Percentiles rank a stretch among this genome's conserved stretches.
phyloP scores from a whole-genome alignment of 495 filamentous ascomycete genomes.

The Diplogelasinospora grovesii region DNA sequence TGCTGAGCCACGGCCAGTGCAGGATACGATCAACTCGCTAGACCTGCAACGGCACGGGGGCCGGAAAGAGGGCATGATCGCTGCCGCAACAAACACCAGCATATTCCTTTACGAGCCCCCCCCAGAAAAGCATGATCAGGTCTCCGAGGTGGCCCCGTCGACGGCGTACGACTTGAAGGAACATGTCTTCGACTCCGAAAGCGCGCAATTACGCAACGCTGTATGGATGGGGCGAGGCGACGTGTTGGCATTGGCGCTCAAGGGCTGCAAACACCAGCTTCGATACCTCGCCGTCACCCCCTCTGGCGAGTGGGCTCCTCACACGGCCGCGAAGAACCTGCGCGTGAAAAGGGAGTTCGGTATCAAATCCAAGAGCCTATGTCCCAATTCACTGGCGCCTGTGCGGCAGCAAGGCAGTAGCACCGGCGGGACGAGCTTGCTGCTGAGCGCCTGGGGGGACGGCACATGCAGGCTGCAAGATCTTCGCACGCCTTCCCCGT shows the following conservation, averaged over 20 bases:
- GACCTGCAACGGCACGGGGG: constrained; percentile 19
- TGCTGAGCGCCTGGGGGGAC: constrained; percentile 44
- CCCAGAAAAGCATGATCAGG: constrained; percentile 7
- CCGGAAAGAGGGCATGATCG: constrained; percentile 12
- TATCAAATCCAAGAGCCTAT: constrained; percentile 16
- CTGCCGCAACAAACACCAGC: constrained; percentile 22
- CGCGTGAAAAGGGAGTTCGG: constrained; percentile 9
- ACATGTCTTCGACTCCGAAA: not conserved
- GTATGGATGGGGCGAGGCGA: constrained; percentile 33
- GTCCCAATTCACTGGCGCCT: constrained; percentile 31
- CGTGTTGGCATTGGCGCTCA: constrained; percentile 30
- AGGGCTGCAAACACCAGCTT: constrained; percentile 28
- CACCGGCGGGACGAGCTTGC: constrained; percentile 22
- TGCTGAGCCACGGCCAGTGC: not conserved
- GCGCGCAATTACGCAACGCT: constrained; percentile 20
- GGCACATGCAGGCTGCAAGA: constrained; percentile 41
- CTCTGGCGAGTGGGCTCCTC: constrained; percentile 28
- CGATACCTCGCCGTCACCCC: constrained; percentile 34
- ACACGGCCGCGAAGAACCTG: constrained; percentile 17
- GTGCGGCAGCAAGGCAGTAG: constrained; percentile 22
- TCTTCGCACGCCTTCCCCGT: constrained; percentile 28
- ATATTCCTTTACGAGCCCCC: constrained; percentile 26
- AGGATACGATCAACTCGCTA: constrained; percentile 28
- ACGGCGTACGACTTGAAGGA: constrained; percentile 15
- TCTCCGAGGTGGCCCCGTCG: constrained; percentile 7